Evolutionary conservation across 768 basidiomycete species (phyloP), one percentile per base, ranked within the genome.

Genomic region (Pisolithus sp.): DNA sequence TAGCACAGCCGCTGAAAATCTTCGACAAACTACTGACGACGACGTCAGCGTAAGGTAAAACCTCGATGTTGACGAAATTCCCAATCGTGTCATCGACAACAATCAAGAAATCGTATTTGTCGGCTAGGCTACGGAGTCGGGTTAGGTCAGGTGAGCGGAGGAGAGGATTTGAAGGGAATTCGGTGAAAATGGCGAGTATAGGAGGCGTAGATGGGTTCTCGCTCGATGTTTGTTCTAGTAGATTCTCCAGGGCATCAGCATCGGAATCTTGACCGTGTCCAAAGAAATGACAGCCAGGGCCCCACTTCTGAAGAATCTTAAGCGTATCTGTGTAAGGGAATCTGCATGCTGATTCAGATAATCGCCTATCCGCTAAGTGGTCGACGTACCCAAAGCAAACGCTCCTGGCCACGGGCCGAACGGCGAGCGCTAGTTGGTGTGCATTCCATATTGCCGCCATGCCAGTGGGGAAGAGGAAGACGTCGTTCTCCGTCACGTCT

Each of bases 361-460:
- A 36, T 13, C 2, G 31, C 21, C 34, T 36, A 10, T 21, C 23
- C 39, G 7, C 23, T 26, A 18, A 9, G 41, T 20, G 49, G n/a
- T 47, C n/a, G 15, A 69, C 85, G 56, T 60, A 95, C 94, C 95
- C 95, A 59, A 95, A 97, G 62, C 92, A 95, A 28, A 94, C 80
- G 59, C 90, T 94, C 73, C 94, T 96, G 9, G 82, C 84, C 9
- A 66, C 58, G 38, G 81, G 77, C 28, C 74, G 71, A 23, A 71
- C 65, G 23, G 52, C 69, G 51, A 83, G 70, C 6, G 79, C 78
- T 8, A 93, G 71, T 57, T 87, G 79, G 62, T 96, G 93, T 0
- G 93, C 84, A 62, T 77, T 86, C 89, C 90, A 99, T 48, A 99
- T 95, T 2, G 95, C 93, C 31, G 85, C 71, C 95, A 99, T 98